phyloP scores from a whole-genome alignment of 73 alveolate genomes.

The Paramecium tetraurelia region DNA sequence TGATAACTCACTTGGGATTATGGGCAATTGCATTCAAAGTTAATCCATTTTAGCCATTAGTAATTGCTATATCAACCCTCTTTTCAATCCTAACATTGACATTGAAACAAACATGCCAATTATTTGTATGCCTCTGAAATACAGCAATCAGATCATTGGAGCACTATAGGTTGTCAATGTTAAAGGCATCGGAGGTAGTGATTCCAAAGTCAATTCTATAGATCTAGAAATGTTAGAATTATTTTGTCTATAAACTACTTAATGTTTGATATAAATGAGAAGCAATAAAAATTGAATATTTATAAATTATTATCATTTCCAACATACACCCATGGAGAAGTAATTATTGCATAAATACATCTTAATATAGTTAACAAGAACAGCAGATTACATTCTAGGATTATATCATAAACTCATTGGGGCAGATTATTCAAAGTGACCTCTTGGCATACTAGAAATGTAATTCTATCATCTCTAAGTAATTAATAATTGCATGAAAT shows the following conservation, averaged over 20 bases:
- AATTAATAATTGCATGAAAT: not conserved
- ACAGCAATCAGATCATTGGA: conserved; percentile 11
- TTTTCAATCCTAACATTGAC: conserved; percentile 68
- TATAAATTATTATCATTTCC: not conserved
- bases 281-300: not conserved
- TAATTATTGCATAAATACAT: not conserved
- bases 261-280: not conserved
- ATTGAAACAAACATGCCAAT: conserved; percentile 74
- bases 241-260: conserved; percentile 44
- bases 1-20: conserved; percentile 46
- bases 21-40: conserved; percentile 47
- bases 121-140: conserved; percentile 61
- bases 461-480: not conserved
- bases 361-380: not conserved
- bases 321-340: not conserved
- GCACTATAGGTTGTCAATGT: conserved; percentile 62
- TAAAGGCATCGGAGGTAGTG: conserved; percentile 64
- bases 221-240: conserved; percentile 73
- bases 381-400: not conserved
- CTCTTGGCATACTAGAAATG: not conserved
- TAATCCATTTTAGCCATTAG: conserved; percentile 34
- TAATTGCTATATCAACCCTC: conserved; percentile 65
- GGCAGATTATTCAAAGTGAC: not conserved
- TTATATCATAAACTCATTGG: not conserved
- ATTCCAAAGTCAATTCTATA: conserved; percentile 60